Conservation (phyloP, 495 filamentous ascomycete genomes). For the Hypoxylon perforatum region DNA sequence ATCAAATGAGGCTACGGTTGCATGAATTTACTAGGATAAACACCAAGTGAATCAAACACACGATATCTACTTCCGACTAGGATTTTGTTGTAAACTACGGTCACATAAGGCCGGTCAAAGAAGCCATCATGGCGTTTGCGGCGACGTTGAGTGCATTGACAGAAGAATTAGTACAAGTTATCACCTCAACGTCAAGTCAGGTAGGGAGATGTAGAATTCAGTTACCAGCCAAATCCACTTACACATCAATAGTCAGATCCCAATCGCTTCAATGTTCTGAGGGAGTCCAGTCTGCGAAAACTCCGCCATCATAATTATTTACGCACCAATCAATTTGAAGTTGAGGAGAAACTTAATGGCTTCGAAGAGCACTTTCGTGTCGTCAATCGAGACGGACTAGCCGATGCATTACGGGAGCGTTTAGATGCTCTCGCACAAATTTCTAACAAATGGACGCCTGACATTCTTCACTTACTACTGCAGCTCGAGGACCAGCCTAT, state of each 20-base stretch:
- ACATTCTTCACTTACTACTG: conserved; percentile 81
- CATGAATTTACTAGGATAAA: conserved; percentile 35
- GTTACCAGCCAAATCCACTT: conserved; percentile 6
- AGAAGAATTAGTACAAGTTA: conserved; percentile 64
- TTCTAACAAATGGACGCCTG: conserved; percentile 73
- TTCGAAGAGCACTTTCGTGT: conserved; percentile 90
- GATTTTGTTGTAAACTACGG: too few species aligned
- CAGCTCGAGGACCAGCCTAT: conserved; percentile 85
- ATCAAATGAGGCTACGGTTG: not conserved
- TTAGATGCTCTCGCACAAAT: conserved; percentile 66
- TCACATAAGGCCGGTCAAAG: conserved; percentile 14
- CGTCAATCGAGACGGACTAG: conserved; percentile 79
- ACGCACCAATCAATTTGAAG: conserved; percentile 90
- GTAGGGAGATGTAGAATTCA: conserved; percentile 23
- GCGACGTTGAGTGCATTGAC: conserved; percentile 60
- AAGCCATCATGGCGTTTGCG: conserved; percentile 59
- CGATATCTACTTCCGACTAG: too few species aligned
- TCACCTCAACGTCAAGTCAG: conserved; percentile 47
- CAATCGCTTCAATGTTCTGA: conserved; percentile 58
- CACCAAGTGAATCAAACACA: too few species aligned
- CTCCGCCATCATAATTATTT: conserved; percentile 70
- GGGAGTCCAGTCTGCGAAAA: conserved; percentile 63
- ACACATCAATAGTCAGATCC: conserved; percentile 51
- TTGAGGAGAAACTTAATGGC: conserved; percentile 76
- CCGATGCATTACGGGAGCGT: conserved; percentile 76